Base-by-base conservation (phyloP, 345 rosid genomes). In the Pelargonium nanum region DNA sequence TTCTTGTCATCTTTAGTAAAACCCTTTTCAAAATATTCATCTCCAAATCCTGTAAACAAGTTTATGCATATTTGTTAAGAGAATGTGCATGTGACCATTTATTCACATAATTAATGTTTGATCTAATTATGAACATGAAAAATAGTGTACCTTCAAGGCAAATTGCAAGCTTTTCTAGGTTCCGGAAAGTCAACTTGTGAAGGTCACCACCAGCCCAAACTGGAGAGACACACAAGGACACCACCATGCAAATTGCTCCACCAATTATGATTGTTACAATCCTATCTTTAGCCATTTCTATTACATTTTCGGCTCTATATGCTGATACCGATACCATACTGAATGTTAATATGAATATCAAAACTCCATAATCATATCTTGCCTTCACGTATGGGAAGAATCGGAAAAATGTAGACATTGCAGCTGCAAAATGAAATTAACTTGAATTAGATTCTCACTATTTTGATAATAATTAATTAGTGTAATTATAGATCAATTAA, bases 361-460 rank as follows among this genome's bases (percentile, higher is more conserved):
- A 24, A 10, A 77, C 58, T 44, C 81, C 81, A 53, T 77, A 73
- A 44, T 77, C 77, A 28, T 73, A 77, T 73, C 66, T 77, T 34
- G 77, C 81, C 28, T 77, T 77, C 63, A 77, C 53, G 22, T 8
- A 48, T 6, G 81, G 81, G 45, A 77, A 67, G 58, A 77, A 77
- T 67, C 81, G 20, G 4, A 61, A 28, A 53, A 77, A 77, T 34
- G 75, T 70, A 1, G 64, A 65, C 23, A 40, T 60, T 19, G 70
- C 64, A 57, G 75, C 77, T 76, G 74, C 68, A 73, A 34, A 34
- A 34, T 15, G 12, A 34, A 34, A 34, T 9, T 15, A 34, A 9
- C n/a, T n/a, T n/a, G n/a, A n/a, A n/a, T n/a, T n/a, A n/a, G n/a
- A n/a, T n/a, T n/a, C n/a, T n/a, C n/a, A n/a, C n/a, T n/a, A n/a